Base-by-base conservation (phyloP, 768 basidiomycete genomes). In the Lactarius vividus region DNA sequence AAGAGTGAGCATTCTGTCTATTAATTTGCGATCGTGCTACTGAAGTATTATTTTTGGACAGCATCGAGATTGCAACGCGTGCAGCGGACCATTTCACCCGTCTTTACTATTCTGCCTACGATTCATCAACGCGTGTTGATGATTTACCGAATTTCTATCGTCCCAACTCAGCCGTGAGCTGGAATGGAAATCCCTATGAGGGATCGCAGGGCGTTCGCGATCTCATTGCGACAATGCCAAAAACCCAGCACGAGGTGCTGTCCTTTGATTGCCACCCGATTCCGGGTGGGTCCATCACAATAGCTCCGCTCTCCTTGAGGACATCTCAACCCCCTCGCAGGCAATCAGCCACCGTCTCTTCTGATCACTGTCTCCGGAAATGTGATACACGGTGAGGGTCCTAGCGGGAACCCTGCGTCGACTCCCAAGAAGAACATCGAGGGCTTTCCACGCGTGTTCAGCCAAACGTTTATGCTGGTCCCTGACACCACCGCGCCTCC, bases 211-310 rank as follows among this genome's bases (percentile, higher is more conserved):
- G 88, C 3, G 79, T 94, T 55, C 82, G 81, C 62, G 81, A 85
- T 63, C 81, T 93, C 52, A 80, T 92, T 28, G 77, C 83, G 69
- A 84, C 84, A 60, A 92, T 92, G 87, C 91, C 91, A 2, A 78
- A 79, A 23, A 91, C 92, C 31, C 90, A 86, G 69, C 92, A 94
- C 71, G 93, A 94, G 65, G 82, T 94, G 23, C 88, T 91, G 74
- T 92, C 90, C 20, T 92, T 92, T 69, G 93, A 94, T 74, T 94
- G 93, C 71, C 92, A 94, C 74, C 89, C 93, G 40, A 92, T 94
- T 65, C 89, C 91, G 76, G 91, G 92, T 89, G 42, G 28, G 77
- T 69, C 37, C 23, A 10, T 57, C 28, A 23, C 23, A 26, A 39
- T n/a, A 31, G 29, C 57, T 13, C 26, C 33, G 11, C 33, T 7